A percentile compares a stretch with the other conserved stretches of the same genome.
phyloP scores from a whole-genome alignment of 192 early-diverging fungal genomes.

The Allomyces macrogynus region DNA sequence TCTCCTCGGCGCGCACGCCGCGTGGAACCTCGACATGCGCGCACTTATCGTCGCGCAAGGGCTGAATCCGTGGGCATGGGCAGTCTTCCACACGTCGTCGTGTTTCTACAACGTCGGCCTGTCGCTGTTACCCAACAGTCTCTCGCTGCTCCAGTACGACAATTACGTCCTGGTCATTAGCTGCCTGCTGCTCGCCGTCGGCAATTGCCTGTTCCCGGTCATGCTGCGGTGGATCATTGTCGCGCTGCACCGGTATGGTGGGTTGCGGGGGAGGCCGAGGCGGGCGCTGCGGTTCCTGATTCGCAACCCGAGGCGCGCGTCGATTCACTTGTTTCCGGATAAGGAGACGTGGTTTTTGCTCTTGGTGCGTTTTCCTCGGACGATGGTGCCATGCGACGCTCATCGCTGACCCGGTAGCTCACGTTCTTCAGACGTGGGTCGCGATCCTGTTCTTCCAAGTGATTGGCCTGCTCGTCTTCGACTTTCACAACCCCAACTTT shows the following conservation, averaged over 20 bases:
- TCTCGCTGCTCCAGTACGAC: not conserved
- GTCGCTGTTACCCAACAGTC: not conserved
- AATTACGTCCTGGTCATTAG: not conserved
- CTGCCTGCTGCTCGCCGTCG: not conserved
- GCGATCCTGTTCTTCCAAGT: not conserved
- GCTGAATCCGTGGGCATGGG: not conserved
- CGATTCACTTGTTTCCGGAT: not conserved
- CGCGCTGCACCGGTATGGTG: not conserved
- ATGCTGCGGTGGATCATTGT: not conserved
- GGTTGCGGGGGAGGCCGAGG: not conserved
- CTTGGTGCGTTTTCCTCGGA: not conserved
- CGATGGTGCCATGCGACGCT: not conserved
- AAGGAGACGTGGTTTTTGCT: not conserved
- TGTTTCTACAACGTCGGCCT: not conserved
- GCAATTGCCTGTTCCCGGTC: not conserved
- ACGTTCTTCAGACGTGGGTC: not conserved
- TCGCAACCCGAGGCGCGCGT: not conserved
- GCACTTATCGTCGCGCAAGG: not conserved
- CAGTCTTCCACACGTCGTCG: not conserved
- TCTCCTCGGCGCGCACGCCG: not conserved
- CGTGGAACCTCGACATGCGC: not conserved
- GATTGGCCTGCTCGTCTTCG: not conserved
- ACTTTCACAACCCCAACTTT: not conserved
- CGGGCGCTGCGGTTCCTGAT: not conserved
- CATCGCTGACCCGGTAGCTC: not conserved